Conservation (phyloP, 2,329 filamentous ascomycete species). For the Fusarium fujikuroi region DNA sequence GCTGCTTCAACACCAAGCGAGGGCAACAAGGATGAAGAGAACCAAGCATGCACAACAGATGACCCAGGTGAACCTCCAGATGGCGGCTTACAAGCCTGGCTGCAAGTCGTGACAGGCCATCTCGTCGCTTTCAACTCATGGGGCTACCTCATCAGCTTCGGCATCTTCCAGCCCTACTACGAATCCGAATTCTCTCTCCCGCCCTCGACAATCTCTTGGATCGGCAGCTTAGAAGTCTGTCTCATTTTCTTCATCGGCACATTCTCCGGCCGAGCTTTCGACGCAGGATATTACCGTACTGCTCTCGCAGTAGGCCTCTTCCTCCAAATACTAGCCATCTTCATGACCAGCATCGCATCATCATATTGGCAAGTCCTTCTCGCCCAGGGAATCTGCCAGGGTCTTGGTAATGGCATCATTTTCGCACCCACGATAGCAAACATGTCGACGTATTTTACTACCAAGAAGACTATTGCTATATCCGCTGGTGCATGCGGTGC, state of each 20-base stretch:
- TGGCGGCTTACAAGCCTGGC: conserved; percentile 52
- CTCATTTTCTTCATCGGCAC: conserved; percentile 55
- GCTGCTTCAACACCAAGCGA: conserved; percentile 8
- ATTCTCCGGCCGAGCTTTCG: conserved; percentile 55
- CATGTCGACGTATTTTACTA: conserved; percentile 69
- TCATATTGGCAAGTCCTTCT: conserved; percentile 61
- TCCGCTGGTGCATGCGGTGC: conserved; percentile 69
- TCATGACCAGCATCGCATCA: conserved; percentile 56
- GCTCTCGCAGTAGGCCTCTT: conserved; percentile 50
- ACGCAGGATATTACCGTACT: conserved; percentile 53
- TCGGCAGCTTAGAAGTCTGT: conserved; percentile 59
- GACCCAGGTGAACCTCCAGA: conserved; percentile 46
- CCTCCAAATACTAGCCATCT: conserved; percentile 58
- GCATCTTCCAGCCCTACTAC: conserved; percentile 55
- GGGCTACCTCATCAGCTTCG: conserved; percentile 55
- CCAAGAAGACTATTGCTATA: conserved; percentile 68
- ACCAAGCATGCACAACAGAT: background rate
- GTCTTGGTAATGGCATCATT: conserved; percentile 65
- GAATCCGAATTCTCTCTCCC: conserved; percentile 45
- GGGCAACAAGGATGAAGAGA: background rate
- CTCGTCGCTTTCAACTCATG: conserved; percentile 53
- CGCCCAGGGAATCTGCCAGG: conserved; percentile 66
- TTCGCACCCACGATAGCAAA: conserved; percentile 65
- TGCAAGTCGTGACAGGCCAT: conserved; percentile 52
- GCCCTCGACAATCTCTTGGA: conserved; percentile 58